phyloP scores from a whole-genome alignment of 805 yeast genomes.

The Schwanniomyces occidentalis region DNA sequence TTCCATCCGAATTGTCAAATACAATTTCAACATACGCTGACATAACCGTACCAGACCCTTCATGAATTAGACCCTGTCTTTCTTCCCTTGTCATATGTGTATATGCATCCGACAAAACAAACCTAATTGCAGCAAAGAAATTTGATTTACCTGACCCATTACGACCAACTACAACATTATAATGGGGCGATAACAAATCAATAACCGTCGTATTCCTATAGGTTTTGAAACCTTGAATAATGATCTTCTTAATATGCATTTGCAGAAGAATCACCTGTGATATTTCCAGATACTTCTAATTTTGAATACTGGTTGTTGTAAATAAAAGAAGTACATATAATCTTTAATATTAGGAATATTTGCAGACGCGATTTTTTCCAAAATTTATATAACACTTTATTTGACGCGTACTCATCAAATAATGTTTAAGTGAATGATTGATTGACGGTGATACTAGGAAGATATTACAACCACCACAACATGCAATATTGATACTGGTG shows the following conservation, averaged over 20 bases:
- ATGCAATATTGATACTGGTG: no score
- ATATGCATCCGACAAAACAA: constrained; percentile 87
- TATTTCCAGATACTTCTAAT: no score
- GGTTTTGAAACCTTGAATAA: constrained; percentile 91
- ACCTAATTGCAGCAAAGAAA: constrained; percentile 91
- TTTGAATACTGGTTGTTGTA: no score
- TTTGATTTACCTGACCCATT: constrained; percentile 98
- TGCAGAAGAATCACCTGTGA: neutral
- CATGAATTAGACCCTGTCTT: constrained; percentile 83
- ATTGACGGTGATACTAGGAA: no score
- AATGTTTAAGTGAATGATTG: no score
- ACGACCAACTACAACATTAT: constrained; percentile 82
- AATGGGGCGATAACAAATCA: constrained; percentile 74
- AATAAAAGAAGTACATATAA: no score
- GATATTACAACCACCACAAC: no score
- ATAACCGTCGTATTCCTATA: constrained; percentile 80
- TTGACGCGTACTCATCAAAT: no score
- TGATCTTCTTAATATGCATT: constrained; percentile 53
- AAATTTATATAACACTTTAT: no score
- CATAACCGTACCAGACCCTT: constrained; percentile 87
- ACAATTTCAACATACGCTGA: constrained; percentile 90
- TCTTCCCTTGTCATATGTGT: constrained; percentile 83
- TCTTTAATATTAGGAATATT: no score
- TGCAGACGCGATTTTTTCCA: no score
- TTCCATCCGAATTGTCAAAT: constrained; percentile 75